Base-by-base conservation (phyloP, 805 yeast species). In the Maudiozyma pseudohumilis region DNA sequence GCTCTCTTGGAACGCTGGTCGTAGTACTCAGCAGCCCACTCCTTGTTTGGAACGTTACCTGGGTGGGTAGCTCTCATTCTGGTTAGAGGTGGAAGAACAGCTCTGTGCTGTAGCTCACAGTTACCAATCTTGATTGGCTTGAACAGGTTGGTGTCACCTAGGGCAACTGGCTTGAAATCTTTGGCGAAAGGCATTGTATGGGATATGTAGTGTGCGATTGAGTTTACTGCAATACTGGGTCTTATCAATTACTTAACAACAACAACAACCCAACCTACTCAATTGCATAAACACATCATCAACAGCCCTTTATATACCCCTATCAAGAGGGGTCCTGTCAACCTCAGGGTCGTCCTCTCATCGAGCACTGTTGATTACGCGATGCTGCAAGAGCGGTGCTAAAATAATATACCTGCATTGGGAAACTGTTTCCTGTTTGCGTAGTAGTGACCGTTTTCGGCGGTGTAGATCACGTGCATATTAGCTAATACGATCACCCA, bases 11-110 rank as follows among this genome's bases (percentile, higher is more conserved):
- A 66, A 45, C 82, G 64, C 46, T 74, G 72, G 20, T 52, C 63
- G 49, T 79, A 79, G 54, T 77, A 75, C 39, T 66, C 60, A 15
- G 55, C 50, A 44, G 65, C 59, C 35, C 70, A 61, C 18, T 69
- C 72, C 22, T 42, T 44, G 17, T 70, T 63, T n/a, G 74, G 65
- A 24, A 58, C 53, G 46, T 58, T 59, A 21, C 63, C 66, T 5
- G 54, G 58, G 9, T 55, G 51, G 23, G 32, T 32, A 29, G 64
- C 62, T 44, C 74, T 60, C 46, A 48, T 43, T 47, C 73, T 53
- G 25, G 72, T 66, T 34, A 68, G 58, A 15, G 75, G 73, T 3
- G 72, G 60, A 46, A 53, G 56, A 1, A 55, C 67, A 12, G 61
- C 45, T 35, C 71, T 47, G 52, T 68, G 52, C 16, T 53, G 28